Percentiles rank a stretch among this genome's conserved stretches.
Conservation (phyloP, 352 stramenopile genomes). For the Phytophthora boehmeriae region DNA sequence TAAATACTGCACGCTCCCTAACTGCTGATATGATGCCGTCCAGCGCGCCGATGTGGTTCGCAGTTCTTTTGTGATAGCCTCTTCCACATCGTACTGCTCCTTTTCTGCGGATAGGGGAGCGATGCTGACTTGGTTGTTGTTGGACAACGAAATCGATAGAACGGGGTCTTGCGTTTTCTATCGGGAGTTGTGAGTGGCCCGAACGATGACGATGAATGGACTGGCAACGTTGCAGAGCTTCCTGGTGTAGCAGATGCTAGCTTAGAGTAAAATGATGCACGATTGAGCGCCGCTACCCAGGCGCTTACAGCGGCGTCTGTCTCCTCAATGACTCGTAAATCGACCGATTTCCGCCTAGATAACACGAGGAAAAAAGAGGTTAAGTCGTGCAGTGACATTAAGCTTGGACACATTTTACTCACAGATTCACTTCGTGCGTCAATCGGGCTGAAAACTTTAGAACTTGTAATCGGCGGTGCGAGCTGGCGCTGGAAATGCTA, state of each 20-base stretch:
- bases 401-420: slow-evolving; percentile 12
- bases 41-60: slow-evolving; percentile 23
- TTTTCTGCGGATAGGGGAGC: slow-evolving; percentile 24
- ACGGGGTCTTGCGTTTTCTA: slow-evolving; percentile 45
- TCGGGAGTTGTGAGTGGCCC: slow-evolving; percentile 35
- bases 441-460: slow-evolving; percentile 78
- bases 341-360: slow-evolving; percentile 59
- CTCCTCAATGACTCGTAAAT: slow-evolving; percentile 66
- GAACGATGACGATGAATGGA: slow-evolving; percentile 42
- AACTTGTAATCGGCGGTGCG: slow-evolving; percentile 58
- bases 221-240: slow-evolving; percentile 32
- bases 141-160: slow-evolving; percentile 65
- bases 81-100: slow-evolving; percentile 29
- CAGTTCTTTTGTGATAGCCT: slow-evolving; percentile 41
- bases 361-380: slow-evolving; percentile 1
- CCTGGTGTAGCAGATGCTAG: slow-evolving; percentile 35
- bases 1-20: slow-evolving; percentile 79
- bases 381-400: background rate
- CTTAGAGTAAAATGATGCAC: slow-evolving; percentile 76
- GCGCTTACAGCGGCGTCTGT: slow-evolving; percentile 49
- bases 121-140: slow-evolving; percentile 39
- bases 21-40: slow-evolving; percentile 56
- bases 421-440: slow-evolving; percentile 70
- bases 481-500: slow-evolving; percentile 72
- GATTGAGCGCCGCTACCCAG: slow-evolving; percentile 75